Conservation (phyloP, 2,329 filamentous ascomycete species). For the Colletotrichum brevisporum region DNA sequence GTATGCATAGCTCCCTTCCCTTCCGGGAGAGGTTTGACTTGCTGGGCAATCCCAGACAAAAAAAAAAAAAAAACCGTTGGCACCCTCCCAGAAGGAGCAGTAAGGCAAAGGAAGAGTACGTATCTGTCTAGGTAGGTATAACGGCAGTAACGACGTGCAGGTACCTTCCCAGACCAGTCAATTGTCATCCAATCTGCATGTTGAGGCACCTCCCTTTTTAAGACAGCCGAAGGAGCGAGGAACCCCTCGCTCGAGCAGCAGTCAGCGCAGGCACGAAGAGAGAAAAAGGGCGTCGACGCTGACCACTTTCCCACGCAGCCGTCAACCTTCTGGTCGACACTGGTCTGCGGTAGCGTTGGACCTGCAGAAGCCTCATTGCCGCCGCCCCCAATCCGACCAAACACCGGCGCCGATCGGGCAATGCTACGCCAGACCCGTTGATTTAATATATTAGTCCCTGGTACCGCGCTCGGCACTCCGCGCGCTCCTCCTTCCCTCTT, state of each 20-base stretch:
- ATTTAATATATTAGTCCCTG: conserved; percentile 38
- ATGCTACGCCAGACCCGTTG: conserved; percentile 34
- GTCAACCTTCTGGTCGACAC: conserved; percentile 27
- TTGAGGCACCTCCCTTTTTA: conserved; percentile 19
- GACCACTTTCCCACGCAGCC: conserved; percentile 1
- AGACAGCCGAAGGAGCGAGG: conserved; percentile 6
- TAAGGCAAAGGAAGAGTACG: no score
- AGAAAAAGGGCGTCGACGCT: background rate
- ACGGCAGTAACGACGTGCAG: no score
- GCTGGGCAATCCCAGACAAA: conserved; percentile 34
- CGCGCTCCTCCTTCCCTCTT: conserved; percentile 5
- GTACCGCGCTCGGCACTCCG: conserved; percentile 22
- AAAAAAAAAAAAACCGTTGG: conserved; percentile 9
- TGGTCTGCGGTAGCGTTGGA: conserved; percentile 33
- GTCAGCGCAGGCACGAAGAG: conserved; percentile 5
- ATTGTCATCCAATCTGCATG: background rate
- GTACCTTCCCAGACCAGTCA: background rate
- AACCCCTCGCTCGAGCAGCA: conserved; percentile 14
- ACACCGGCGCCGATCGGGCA: conserved; percentile 31
- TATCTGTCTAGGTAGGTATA: no score
- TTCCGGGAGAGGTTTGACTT: conserved; percentile 7
- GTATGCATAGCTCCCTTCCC: conserved; percentile 6
- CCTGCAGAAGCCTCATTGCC: conserved; percentile 32
- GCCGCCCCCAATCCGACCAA: conserved; percentile 27
- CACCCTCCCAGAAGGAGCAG: conserved; percentile 25